Conservation (phyloP, 352 stramenopile genomes). For the Phytophthora meadii region DNA sequence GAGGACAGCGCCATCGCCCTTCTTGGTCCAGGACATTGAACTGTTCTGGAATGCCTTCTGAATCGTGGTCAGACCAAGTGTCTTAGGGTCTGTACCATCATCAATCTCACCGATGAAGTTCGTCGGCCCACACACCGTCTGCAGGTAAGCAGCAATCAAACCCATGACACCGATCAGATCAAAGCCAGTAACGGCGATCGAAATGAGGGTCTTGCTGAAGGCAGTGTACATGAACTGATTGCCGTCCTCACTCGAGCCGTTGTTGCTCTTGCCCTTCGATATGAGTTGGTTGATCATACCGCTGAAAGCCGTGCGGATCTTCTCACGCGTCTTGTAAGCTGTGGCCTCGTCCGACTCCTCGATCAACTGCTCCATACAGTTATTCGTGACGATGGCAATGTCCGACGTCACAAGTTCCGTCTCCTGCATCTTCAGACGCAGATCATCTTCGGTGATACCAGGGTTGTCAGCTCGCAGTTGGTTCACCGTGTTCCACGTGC, state of each 20-base stretch:
- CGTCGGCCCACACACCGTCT: slow-evolving; percentile 68
- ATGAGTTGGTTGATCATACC: slow-evolving; percentile 65
- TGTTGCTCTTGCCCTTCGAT: slow-evolving; percentile 39
- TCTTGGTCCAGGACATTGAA: slow-evolving; percentile 45
- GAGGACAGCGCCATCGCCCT: slow-evolving; percentile 43
- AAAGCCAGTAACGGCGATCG: slow-evolving; percentile 52
- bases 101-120: slow-evolving; percentile 66
- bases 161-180: slow-evolving; percentile 62
- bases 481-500: slow-evolving; percentile 47
- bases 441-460: slow-evolving; percentile 41
- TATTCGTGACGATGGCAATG: slow-evolving; percentile 52
- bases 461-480: slow-evolving; percentile 46
- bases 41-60: slow-evolving; percentile 53
- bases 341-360: slow-evolving; percentile 34
- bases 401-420: slow-evolving; percentile 57
- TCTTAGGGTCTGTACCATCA: slow-evolving; percentile 46
- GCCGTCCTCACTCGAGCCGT: slow-evolving; percentile 41
- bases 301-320: slow-evolving; percentile 60
- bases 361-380: slow-evolving; percentile 53
- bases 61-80: slow-evolving; percentile 49
- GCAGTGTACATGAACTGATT: slow-evolving; percentile 51
- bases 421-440: slow-evolving; percentile 52
- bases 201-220: slow-evolving; percentile 49
- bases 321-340: slow-evolving; percentile 51
- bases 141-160: slow-evolving; percentile 53